phyloP scores from a whole-genome alignment of 805 yeast genomes.

The Candida ortonii region DNA sequence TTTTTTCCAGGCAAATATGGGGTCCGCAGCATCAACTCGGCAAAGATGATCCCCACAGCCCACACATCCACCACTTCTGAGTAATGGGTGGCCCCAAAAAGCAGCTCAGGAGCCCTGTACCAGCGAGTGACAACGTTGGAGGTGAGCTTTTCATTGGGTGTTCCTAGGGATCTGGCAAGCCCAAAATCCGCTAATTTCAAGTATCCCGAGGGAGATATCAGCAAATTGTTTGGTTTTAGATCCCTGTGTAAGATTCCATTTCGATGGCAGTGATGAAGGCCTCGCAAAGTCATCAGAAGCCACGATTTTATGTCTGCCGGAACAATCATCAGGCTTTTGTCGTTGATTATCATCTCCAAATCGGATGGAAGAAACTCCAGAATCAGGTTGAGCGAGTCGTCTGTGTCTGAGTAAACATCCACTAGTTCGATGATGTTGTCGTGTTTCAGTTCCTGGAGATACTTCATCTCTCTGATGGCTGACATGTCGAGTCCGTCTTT shows the following conservation, averaged over 20 bases:
- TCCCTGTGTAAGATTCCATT: constrained; percentile 89
- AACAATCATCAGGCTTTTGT: constrained; percentile 68
- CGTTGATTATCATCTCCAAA: constrained; percentile 84
- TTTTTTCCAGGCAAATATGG: constrained; percentile 94
- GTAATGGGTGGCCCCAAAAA: constrained; percentile 86
- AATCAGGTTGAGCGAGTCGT: constrained; percentile 74
- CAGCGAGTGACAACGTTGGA: constrained; percentile 96
- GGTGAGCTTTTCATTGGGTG: constrained; percentile 73
- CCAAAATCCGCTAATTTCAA: constrained; percentile 98
- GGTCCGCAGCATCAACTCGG: constrained; percentile 90
- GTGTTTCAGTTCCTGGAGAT: constrained; percentile 76
- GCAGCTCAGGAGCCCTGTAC: constrained; percentile 95
- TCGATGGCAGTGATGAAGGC: constrained; percentile 93
- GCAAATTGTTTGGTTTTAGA: constrained; percentile 86
- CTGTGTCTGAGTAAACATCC: constrained; percentile 74
- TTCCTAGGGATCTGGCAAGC: constrained; percentile 79
- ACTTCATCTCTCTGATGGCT: constrained; percentile 90
- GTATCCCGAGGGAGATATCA: constrained; percentile 83
- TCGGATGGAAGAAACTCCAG: constrained; percentile 91
- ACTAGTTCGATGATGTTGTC: constrained; percentile 80
- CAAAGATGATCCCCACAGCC: constrained; percentile 96
- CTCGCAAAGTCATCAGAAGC: constrained; percentile 91
- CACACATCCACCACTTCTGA: constrained; percentile 89
- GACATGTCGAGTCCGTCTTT: constrained; percentile 98
- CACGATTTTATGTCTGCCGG: constrained; percentile 90